Evolutionary conservation across 1,284 basidiomycete genomes (phyloP), one percentile per base, ranked within the genome.

Genomic region (Melampsora larici-populina): DNA sequence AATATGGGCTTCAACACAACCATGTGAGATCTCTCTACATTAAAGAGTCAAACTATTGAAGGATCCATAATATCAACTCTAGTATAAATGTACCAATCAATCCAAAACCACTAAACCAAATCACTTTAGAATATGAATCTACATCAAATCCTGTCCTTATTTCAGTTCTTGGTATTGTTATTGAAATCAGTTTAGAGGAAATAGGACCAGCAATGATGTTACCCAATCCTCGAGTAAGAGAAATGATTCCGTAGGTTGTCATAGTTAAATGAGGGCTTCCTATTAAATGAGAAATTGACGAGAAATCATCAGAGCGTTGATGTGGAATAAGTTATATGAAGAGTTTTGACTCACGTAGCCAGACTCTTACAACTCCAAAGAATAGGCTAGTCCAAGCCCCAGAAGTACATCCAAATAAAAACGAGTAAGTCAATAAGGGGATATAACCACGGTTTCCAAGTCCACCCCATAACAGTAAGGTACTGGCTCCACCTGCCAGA

Each of bases 161-260:
- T 13, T 43, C 40, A 43, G 7, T 43, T 43, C 6, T 43, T 36
- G 17, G 24, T 26, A 33, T 4, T 26, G 5, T 72, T 63, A 31
- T 49, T 48, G 60, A 46, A 18, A 72, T 62, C 36, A 85, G 80
- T 1, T 81, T 80, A 0, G 85, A 84, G 9, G 85, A 83, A 48
- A 86, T 85, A 9, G 85, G 86, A 8, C 85, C 85, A 6, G 84
- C 85, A 1, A 86, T 79, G 43, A 86, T 83, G 70, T 85, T 86
- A 0, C 86, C 86, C 1, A 86, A 78, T 0, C 86, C 85, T 11
- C 85, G 81, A 0, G 84, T 83, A 43, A 86, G 81, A 36, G 84
- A 80, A 24, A 86, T 80, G 70, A 85, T 83, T 31, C 85, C 85
- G 68, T 84, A 83, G 40, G 40, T 13, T 43, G 40, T 43, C 40